Base-by-base conservation (phyloP, 345 rosid species). In the Sisymbrium altissimum region DNA sequence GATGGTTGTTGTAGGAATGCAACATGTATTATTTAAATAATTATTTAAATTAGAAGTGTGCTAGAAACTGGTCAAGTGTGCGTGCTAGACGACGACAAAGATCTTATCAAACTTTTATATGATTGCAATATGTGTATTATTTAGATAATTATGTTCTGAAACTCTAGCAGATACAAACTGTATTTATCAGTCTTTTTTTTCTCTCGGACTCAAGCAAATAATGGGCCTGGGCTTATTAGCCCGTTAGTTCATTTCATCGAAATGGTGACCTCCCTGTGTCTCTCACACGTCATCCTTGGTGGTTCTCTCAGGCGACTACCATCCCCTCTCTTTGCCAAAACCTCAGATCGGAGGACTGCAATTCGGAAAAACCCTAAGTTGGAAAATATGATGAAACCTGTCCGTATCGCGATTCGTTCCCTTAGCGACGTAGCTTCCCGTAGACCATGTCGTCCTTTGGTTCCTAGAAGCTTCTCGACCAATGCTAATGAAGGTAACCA, bases 381-480 rank as follows among this genome's bases (percentile, higher is more conserved):
- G 0, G 6, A 57, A 50, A 74, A 80, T n/a, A n/a, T 9, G 59
- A 84, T 84, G 88, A 83, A 55, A 62, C 68, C 82, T 46, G 61
- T 36, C 4, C 79, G 70, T 8, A 66, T 72, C 29, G 81, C 77
- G 19, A 29, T 55, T 65, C 81, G 84, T 1, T 72, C 82, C 10
- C 29, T 83, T 1, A 66, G 18, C 32, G 64, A 64, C 70, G 66
- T 64, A 13, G 9, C 80, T 61, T 52, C 62, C 13, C 66, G 45
- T 32, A 58, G 50, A 30, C 33, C 63, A 35, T 74, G 55, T 56
- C 81, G 72, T 40, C 71, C 72, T 11, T 9, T n/a, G 40, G 67
- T 78, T 4, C 44, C 56, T 11, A 75, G 82, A 73, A 39, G 65
- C 54, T 64, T 85, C 73, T 65, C 84, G 19, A 68, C 84, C 40